These are phyloP conservation scores for Gonapodya prolifera DNA, from an alignment of 192 early-diverging fungal genomes.

Conservation along the genomic window DNA sequence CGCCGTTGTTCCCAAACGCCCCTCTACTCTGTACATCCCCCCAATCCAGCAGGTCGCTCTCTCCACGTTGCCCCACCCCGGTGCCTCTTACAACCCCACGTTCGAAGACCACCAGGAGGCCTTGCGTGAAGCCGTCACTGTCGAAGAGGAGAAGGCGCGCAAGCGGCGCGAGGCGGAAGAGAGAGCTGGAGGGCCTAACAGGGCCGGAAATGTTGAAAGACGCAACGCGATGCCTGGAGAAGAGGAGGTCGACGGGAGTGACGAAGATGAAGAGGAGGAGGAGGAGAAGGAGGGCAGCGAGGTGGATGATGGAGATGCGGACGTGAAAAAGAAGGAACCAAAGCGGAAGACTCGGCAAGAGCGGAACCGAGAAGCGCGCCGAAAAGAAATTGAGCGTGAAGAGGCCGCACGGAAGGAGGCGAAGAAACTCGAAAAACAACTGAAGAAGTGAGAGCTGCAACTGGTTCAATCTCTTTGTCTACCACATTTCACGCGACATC, in stretches of 20 bases:
- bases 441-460: conserved; percentile 22
- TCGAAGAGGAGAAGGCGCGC: conserved; percentile 32
- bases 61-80: conserved; percentile 42
- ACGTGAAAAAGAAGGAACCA: conserved; percentile 14
- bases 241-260: conserved; percentile 7
- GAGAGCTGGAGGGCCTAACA: conserved; percentile 12
- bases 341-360: conserved; percentile 45
- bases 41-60: not conserved
- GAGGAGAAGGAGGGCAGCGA: conserved; percentile 5
- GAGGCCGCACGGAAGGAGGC: conserved; percentile 23
- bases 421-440: conserved; percentile 31
- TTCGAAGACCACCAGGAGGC: conserved; percentile 64
- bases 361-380: conserved; percentile 39
- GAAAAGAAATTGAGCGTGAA: conserved; percentile 17
- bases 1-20: not conserved
- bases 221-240: too few species aligned
- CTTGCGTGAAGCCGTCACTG: conserved; percentile 40
- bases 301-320: conserved; percentile 12
- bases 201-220: not conserved
- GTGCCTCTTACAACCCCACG: conserved; percentile 83
- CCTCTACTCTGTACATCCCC: not conserved
- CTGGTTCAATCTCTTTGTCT: conserved; percentile 30
- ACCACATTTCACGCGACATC: conserved; percentile 23
- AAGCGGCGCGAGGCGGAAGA: conserved; percentile 20
- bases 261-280: conserved; percentile 13